Evolutionary conservation across 768 basidiomycete species (phyloP), one percentile per base, ranked within the genome.

Genomic region (Hericium rajendrae): DNA sequence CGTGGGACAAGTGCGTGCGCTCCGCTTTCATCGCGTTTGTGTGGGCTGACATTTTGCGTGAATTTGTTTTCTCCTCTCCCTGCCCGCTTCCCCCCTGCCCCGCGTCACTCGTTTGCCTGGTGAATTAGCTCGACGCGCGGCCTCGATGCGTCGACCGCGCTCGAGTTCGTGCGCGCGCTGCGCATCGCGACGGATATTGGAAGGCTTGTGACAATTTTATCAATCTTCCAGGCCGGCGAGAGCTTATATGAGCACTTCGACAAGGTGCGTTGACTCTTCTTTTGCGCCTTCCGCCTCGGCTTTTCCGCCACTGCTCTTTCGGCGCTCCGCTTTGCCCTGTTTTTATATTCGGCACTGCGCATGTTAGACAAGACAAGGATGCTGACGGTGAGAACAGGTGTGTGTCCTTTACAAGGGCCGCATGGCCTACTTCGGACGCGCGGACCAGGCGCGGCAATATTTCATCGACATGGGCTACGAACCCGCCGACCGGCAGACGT

Each of bases 201-300:
- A 26, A 63, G 65, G 38, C 62, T 66, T 56, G 67, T 85, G 0
- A 89, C 85, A 0, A 78, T 93, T 57, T 86, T 88, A 16, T 86
- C 88, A 0, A 80, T 93, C 40, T 92, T 92, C 70, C 91, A 93
- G 70, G 90, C 88, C 10, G 84, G 85, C 52, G 87, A 91, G 66
- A 74, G 74, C 2, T 66, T 86, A 0, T 85, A 83, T 57, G 59
- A 78, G 20, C 72, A 77, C 48, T 92, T 91, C 65, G 87, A 91
- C 75, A 88, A 90, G 67, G 86, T 91, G 16, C 4, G 43, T 16
- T 9, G 16, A 18, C 20, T 6, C 43, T 43, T 15, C 15, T 26
- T 26, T 26, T 26, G 26, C 26, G 26, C 26, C 3, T 3, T 26
- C 26, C 3, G 5, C 26, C 26, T 26, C 26, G 26, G 26, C 26